A percentile compares a stretch with the other conserved stretches of the same genome.
phyloP scores from a whole-genome alignment of 768 basidiomycete species.

The Agrocybe chaxingu region DNA sequence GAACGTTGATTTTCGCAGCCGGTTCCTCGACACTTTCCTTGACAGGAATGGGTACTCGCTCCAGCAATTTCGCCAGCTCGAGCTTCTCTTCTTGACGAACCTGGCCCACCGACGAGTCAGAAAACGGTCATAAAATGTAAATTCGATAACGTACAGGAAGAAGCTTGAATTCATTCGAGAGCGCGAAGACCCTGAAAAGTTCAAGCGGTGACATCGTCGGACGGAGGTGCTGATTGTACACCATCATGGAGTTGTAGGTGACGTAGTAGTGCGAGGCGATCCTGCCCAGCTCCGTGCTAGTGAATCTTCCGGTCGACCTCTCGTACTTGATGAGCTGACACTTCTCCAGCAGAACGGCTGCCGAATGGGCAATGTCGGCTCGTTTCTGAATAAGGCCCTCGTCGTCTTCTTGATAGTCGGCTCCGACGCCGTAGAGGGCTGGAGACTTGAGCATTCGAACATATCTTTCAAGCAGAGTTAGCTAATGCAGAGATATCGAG shows the following conservation, averaged over 20 bases:
- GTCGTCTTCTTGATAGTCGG: slow-evolving; percentile 91
- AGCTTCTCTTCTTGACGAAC: slow-evolving; percentile 88
- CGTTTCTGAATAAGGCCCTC: slow-evolving; percentile 83
- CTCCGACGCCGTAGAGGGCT: slow-evolving; percentile 80
- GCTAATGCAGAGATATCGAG: background rate
- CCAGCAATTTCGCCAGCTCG: slow-evolving; percentile 84
- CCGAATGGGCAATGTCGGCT: slow-evolving; percentile 90
- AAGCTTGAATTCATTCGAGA: slow-evolving; percentile 93
- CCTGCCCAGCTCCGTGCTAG: slow-evolving; percentile 87
- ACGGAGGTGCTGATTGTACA: slow-evolving; percentile 91
- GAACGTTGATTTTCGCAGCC: slow-evolving; percentile 94
- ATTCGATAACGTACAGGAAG: slow-evolving; percentile 55
- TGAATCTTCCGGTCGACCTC: slow-evolving; percentile 81
- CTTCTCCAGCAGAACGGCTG: slow-evolving; percentile 91
- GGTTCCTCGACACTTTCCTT: slow-evolving; percentile 97
- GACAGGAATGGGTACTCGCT: slow-evolving; percentile 94
- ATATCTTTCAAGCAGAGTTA: slow-evolving; percentile 50
- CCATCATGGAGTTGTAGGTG: slow-evolving; percentile 92
- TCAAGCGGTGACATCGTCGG: slow-evolving; percentile 87
- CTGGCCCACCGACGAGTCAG: slow-evolving; percentile 21
- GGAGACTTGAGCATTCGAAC: slow-evolving; percentile 93
- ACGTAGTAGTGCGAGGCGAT: slow-evolving; percentile 97
- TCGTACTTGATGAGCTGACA: slow-evolving; percentile 95
- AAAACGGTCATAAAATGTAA: background rate
- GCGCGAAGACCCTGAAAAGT: slow-evolving; percentile 91